Base-by-base conservation (phyloP, 2,329 filamentous ascomycete species). In the Sporothrix euskadiensis region DNA sequence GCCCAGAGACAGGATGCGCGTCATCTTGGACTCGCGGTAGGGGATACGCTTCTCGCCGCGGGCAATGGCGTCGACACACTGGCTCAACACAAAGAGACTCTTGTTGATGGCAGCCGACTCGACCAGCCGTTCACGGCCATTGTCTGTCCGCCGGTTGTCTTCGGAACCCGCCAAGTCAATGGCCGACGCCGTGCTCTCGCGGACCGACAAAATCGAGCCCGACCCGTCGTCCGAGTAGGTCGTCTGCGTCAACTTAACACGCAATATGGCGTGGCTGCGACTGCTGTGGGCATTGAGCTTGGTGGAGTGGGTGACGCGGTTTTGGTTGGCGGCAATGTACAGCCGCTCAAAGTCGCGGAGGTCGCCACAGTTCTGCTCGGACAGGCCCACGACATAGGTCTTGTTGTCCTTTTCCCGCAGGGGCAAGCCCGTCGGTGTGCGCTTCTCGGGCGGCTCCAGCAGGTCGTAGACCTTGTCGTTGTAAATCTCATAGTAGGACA, bases 51-150 rank as follows among this genome's bases (percentile, higher is more conserved):
- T 88, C 80, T 91, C 89, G 44, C 89, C 88, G 32, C 88, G 85
- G 0, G 92, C 92, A 80, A 98, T 98, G 73, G 95, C 95, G 80
- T 98, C 95, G 71, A 98, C 95, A 78, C 95, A 98, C 81, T 97
- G 94, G 59, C 94, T 95, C 68, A 98, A 84, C 22, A 98, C 94
- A 79, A 98, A 98, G 7, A 98, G 86, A 76, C 93, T 97, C 84
- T 98, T 98, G 87, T 98, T 98, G 85, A 98, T 98, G 79, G 93
- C 95, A 0, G 95, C 94, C 54, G 94, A 97, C 82, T 98, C 95
- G n/a, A 97, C 89, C 80, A 98, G 85, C 35, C 95, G 88, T 81
- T 97, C 94, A 81, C 94, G 96, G 78, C 91, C 94, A 81, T 98
- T 98, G 71, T 97, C 95, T 0, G 95, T 98, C 69, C 95, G 87